Percentiles rank a stretch among this genome's conserved stretches.
Evolutionary conservation across 1,139 yeast species (phyloP).

Genomic region (Arxiozyma heterogenica): DNA sequence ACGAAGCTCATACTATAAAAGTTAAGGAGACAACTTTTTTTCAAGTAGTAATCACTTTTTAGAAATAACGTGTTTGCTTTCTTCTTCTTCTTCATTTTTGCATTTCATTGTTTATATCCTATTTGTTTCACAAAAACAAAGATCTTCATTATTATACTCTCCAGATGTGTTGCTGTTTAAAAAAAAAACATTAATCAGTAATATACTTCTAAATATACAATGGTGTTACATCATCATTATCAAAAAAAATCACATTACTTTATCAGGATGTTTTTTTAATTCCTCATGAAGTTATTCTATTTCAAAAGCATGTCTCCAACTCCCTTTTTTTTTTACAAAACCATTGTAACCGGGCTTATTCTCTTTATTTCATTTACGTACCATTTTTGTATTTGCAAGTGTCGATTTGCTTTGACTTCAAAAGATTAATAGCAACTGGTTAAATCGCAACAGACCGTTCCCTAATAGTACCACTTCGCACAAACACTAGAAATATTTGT

Average conservation of each 20-base stretch:
- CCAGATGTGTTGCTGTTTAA: no score
- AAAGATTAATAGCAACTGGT: not conserved
- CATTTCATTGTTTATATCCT: not conserved
- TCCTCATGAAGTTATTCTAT: no score
- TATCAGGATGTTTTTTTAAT: no score
- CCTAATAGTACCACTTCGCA: no score
- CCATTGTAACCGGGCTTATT: not conserved
- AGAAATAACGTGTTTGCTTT: not conserved
- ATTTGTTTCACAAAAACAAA: no score
- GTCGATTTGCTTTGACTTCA: slow-evolving; percentile 11
- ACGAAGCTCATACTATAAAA: not conserved
- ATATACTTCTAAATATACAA: no score
- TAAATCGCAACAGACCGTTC: no score
- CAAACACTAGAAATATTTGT: not conserved
- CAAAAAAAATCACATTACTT: no score
- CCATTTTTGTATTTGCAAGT: slow-evolving; percentile 28
- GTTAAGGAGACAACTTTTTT: not conserved
- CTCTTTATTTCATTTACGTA: slow-evolving; percentile 14
- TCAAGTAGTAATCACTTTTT: no score
- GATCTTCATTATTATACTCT: no score
- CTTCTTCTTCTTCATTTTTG: not conserved
- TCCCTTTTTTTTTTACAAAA: not conserved
- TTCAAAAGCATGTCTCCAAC: not conserved
- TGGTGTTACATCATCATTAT: no score
- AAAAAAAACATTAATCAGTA: not conserved